Evolutionary conservation across 768 basidiomycete species (phyloP).

Genomic region (Pilatotrama ljubarskyi): DNA sequence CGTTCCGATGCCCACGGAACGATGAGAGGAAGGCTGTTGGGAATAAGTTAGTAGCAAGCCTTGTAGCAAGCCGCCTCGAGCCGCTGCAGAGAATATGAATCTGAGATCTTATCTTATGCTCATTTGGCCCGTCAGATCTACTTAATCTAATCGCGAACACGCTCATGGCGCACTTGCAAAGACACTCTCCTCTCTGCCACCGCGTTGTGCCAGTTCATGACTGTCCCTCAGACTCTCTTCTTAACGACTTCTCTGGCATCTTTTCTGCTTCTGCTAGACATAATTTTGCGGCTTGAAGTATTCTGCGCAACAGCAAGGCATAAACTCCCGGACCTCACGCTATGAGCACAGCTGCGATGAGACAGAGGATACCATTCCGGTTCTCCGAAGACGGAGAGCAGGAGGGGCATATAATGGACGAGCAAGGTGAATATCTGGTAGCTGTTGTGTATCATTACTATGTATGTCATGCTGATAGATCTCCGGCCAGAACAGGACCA

Average conservation of each 20-base stretch:
- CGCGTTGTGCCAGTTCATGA: no score
- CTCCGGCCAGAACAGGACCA: conserved; percentile 29
- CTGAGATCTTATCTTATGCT: conserved; percentile 1
- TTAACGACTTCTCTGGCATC: no score
- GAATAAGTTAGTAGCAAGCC: no score
- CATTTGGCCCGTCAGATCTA: background rate
- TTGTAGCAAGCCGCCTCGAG: background rate
- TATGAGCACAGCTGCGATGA: background rate
- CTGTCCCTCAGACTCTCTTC: no score
- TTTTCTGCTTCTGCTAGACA: no score
- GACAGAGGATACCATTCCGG: conserved; percentile 27
- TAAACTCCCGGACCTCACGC: no score
- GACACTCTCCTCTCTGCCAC: no score
- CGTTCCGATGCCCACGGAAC: no score
- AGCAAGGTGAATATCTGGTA: conserved; percentile 24
- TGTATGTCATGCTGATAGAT: background rate
- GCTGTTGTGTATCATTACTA: background rate
- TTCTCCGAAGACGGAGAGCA: conserved; percentile 22
- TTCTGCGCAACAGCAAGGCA: no score
- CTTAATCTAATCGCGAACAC: background rate
- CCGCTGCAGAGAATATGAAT: background rate
- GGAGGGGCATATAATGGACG: conserved; percentile 26
- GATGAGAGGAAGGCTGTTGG: no score
- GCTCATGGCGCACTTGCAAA: background rate
- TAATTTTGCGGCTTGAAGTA: no score